These are phyloP conservation scores for Pestalotiopsis sp. DNA, from an alignment of 2,329 filamentous ascomycete genomes.

Conservation along the genomic window DNA sequence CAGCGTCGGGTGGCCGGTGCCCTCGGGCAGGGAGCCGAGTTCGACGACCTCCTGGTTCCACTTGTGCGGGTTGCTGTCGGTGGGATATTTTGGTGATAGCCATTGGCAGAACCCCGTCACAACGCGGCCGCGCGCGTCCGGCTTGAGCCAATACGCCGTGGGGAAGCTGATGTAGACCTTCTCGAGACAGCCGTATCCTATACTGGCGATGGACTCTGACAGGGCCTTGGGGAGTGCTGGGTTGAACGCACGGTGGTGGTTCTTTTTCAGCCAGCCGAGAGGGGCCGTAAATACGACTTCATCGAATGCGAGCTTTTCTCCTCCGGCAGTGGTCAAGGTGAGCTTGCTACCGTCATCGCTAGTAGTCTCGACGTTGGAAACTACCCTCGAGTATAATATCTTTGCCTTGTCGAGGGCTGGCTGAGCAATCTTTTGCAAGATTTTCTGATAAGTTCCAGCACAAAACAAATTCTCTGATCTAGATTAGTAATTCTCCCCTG, in stretches of 20 bases:
- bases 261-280: slow-evolving; percentile 69
- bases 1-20: slow-evolving; percentile 74
- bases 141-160: slow-evolving; percentile 69
- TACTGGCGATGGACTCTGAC: slow-evolving; percentile 62
- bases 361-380: slow-evolving; percentile 43
- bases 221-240: slow-evolving; percentile 61
- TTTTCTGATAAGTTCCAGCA: slow-evolving; percentile 60
- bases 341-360: slow-evolving; percentile 36
- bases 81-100: slow-evolving; percentile 70
- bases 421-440: slow-evolving; percentile 60
- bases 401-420: slow-evolving; percentile 58
- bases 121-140: slow-evolving; percentile 41
- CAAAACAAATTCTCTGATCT: slow-evolving; percentile 60
- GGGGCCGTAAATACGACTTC: slow-evolving; percentile 71
- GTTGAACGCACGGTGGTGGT: slow-evolving; percentile 55
- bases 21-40: slow-evolving; percentile 65
- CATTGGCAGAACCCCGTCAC: slow-evolving; percentile 76
- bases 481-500: not conserved
- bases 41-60: slow-evolving; percentile 83
- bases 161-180: slow-evolving; percentile 76
- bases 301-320: slow-evolving; percentile 58
- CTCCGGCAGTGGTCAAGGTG: slow-evolving; percentile 48
- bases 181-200: slow-evolving; percentile 73
- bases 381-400: slow-evolving; percentile 54
- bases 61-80: slow-evolving; percentile 58